These are phyloP conservation scores for Ceratobasidium theobromae DNA, from an alignment of 1,284 basidiomycete species.

Conservation along the genomic window DNA sequence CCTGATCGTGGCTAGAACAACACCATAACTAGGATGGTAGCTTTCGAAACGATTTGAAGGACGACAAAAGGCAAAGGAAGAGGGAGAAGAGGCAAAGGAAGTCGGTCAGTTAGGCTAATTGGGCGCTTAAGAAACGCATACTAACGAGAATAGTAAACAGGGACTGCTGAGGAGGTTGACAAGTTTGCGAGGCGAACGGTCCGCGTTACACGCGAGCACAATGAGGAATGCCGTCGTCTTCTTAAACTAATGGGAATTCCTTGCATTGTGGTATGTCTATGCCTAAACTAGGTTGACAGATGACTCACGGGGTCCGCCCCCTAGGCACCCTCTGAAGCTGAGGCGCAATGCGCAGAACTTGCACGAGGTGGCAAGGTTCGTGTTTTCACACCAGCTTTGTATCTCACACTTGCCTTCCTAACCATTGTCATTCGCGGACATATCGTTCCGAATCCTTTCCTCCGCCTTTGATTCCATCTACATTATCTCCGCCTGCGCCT, in stretches of 20 bases:
- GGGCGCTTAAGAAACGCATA: slow-evolving; percentile 32
- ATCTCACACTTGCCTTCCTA: no score
- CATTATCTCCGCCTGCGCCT: no score
- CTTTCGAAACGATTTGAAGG: slow-evolving; percentile 90
- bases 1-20: no score
- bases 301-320: neutral
- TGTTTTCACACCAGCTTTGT: neutral
- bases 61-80: slow-evolving; percentile 91
- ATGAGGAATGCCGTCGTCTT: slow-evolving; percentile 90
- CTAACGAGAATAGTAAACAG: slow-evolving; percentile 42
- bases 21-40: slow-evolving; percentile 47
- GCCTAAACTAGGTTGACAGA: neutral
- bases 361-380: slow-evolving; percentile 87
- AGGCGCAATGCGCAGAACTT: slow-evolving; percentile 98
- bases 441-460: no score
- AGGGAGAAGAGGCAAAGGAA: slow-evolving; percentile 95
- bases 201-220: slow-evolving; percentile 93
- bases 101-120: slow-evolving; percentile 55
- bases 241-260: slow-evolving; percentile 97
- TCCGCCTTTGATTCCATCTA: no score
- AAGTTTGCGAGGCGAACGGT: slow-evolving; percentile 89
- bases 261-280: slow-evolving; percentile 70
- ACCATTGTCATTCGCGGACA: no score
- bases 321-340: slow-evolving; percentile 96
- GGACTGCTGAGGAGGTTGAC: slow-evolving; percentile 90